Evolutionary conservation across 306 rosid genomes (phyloP), one percentile per base, ranked within the genome.

Genomic region (Malus fusca): DNA sequence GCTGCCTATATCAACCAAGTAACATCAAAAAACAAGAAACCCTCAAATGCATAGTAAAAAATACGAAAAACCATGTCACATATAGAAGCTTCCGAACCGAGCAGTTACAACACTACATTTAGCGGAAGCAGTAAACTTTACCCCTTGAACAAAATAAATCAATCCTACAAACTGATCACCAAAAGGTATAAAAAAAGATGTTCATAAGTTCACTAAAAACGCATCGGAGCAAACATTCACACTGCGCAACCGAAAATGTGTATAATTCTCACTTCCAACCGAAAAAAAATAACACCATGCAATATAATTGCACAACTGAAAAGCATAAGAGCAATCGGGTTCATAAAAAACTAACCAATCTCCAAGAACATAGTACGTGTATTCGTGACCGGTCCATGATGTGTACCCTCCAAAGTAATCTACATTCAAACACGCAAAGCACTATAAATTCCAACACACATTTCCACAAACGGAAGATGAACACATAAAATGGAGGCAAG

Each of bases 321-420:
- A 82, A 63, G 68, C 35, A 13, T 60, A 75, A 75, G 52, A 78
- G 8, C 69, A 65, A 61, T 31, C 37, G 62, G 18, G 51, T 76
- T 62, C 23, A 64, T 19, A 0, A 31, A 30, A 42, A 30, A 35
- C 90, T 85, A 75, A 95, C 98, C 98, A 84, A 92, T 95, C 89
- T 95, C 97, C 30, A 95, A 68, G 80, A 92, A 95, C 97, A 95
- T 84, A 25, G 97, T 87, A 60, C 96, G 96, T 72, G 87, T 87
- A 75, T 79, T 88, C 28, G 97, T 92, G 80, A 90, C 11, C 1
- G 98, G 98, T 69, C 98, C 98, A 53, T 95, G 98, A 77, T 95
- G 98, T 77, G 97, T 95, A 33, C 89, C 98, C 84, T 95, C 97
- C 93, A 95, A 80, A 76, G 98, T 95, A 62, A 92, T 88, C 98